These are phyloP conservation scores for Dunaliella primolecta DNA, from an alignment of 139 green algal genomes.

Conservation along the genomic window DNA sequence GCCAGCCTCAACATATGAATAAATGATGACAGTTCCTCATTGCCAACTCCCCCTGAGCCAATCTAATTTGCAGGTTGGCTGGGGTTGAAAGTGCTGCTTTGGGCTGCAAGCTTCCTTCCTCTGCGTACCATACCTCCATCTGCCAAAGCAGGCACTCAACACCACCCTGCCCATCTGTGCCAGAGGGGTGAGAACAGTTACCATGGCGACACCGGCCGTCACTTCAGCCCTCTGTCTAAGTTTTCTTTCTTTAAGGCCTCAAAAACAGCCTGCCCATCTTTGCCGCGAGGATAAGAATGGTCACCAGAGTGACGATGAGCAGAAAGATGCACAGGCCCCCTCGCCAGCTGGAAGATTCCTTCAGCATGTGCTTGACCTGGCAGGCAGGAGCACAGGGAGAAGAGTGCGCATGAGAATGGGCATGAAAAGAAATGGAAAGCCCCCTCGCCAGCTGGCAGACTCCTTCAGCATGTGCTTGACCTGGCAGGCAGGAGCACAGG, in stretches of 20 bases:
- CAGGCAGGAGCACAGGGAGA: background rate
- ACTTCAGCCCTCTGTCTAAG: background rate
- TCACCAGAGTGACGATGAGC: conserved; percentile 59
- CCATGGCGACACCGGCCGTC: background rate
- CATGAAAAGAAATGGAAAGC: too few relatives aligned
- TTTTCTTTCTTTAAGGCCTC: background rate
- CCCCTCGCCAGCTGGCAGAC: too few relatives aligned
- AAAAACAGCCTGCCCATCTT: conserved; percentile 45
- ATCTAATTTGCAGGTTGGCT: background rate
- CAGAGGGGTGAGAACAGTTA: background rate
- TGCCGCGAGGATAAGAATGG: conserved; percentile 56
- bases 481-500: too few relatives aligned
- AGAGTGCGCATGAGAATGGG: too few relatives aligned
- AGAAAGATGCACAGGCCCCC: conserved; percentile 58
- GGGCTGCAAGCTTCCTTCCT: too few relatives aligned
- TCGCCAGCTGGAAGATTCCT: conserved; percentile 11
- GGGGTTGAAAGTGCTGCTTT: background rate
- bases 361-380: conserved; percentile 23
- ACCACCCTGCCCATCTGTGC: background rate
- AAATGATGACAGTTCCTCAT: too few relatives aligned
- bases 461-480: too few relatives aligned
- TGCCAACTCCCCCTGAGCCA: too few relatives aligned
- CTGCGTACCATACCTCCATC: too few relatives aligned
- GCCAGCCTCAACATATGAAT: too few relatives aligned
- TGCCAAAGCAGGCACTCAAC: too few relatives aligned